Evolutionary conservation across 192 early-diverging fungal genomes (phyloP).

Genomic region (Mortierella claussenii): DNA sequence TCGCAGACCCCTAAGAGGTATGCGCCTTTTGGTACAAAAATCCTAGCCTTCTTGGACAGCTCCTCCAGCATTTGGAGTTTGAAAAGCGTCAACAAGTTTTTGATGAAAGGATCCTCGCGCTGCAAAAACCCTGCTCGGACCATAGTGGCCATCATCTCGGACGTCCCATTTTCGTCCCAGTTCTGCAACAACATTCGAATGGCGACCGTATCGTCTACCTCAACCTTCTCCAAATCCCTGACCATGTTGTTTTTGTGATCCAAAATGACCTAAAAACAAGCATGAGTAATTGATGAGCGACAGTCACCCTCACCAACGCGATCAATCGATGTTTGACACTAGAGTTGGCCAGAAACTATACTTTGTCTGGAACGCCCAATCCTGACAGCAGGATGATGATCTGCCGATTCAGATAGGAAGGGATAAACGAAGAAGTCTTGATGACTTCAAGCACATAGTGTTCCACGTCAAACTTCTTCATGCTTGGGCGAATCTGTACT

Average conservation of each 20-base stretch:
- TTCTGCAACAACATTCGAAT: constrained; percentile 51
- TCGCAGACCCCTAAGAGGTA: constrained; percentile 68
- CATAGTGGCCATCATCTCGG: constrained; percentile 51
- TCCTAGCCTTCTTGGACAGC: constrained; percentile 63
- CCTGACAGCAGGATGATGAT: constrained; percentile 68
- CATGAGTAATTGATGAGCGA: not conserved
- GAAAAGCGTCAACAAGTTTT: constrained; percentile 58
- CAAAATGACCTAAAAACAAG: constrained; percentile 54
- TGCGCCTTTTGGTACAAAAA: constrained; percentile 62
- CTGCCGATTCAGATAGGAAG: constrained; percentile 72
- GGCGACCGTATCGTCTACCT: constrained; percentile 47
- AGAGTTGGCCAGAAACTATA: too few species aligned
- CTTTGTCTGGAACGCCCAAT: constrained; percentile 66
- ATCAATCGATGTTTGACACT: too few species aligned
- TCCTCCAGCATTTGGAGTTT: constrained; percentile 57
- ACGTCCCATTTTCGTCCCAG: constrained; percentile 57
- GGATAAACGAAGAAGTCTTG: constrained; percentile 59
- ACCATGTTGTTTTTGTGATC: constrained; percentile 59
- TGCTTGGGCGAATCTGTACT: constrained; percentile 64
- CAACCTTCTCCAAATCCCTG: constrained; percentile 45
- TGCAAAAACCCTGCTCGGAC: constrained; percentile 61
- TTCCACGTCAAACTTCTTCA: constrained; percentile 66
- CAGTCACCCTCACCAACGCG: too few species aligned
- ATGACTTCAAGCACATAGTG: constrained; percentile 69
- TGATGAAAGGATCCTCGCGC: constrained; percentile 54